Evolutionary conservation across 345 rosid species (phyloP).

Genomic region (Pistacia vera): DNA sequence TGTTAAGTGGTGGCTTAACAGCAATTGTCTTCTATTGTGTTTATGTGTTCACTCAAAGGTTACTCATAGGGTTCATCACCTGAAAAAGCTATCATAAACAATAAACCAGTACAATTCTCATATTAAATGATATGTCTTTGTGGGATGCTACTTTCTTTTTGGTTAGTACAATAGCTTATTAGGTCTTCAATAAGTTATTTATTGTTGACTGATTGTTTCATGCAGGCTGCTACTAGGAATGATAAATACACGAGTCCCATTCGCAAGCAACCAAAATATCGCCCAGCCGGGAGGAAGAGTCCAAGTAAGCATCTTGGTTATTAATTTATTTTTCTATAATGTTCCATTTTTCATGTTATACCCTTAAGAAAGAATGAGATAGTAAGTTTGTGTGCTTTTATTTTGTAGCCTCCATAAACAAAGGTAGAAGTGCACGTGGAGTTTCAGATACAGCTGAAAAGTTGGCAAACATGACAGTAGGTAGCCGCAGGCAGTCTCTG

Average conservation of each 20-base stretch:
- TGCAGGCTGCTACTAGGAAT: conserved; percentile 53
- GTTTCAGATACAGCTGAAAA: conserved; percentile 53
- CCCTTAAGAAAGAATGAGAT: neutral
- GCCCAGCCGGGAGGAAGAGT: conserved; percentile 72
- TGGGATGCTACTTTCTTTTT: too few relatives aligned
- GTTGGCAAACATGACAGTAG: conserved; percentile 50
- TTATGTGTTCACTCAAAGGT: too few relatives aligned
- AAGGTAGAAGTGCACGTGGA: conserved; percentile 40
- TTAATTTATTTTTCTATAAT: neutral
- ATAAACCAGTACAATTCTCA: too few relatives aligned
- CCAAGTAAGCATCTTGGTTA: conserved; percentile 59
- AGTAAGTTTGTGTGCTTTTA: neutral
- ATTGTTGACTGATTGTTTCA: neutral
- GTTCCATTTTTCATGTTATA: neutral
- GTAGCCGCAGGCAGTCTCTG: conserved; percentile 36
- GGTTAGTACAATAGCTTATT: too few relatives aligned
- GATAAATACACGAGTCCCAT: conserved; percentile 43
- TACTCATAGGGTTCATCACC: too few relatives aligned
- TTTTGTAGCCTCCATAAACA: conserved; percentile 38
- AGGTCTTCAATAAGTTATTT: too few relatives aligned
- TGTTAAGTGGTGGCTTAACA: too few relatives aligned
- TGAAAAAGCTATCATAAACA: too few relatives aligned
- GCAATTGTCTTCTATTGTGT: too few relatives aligned
- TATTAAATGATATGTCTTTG: too few relatives aligned
- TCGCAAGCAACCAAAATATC: conserved; percentile 58